phyloP scores from a whole-genome alignment of 176 grass and related monocot genomes.

The Chrysopogon serrulatus region DNA sequence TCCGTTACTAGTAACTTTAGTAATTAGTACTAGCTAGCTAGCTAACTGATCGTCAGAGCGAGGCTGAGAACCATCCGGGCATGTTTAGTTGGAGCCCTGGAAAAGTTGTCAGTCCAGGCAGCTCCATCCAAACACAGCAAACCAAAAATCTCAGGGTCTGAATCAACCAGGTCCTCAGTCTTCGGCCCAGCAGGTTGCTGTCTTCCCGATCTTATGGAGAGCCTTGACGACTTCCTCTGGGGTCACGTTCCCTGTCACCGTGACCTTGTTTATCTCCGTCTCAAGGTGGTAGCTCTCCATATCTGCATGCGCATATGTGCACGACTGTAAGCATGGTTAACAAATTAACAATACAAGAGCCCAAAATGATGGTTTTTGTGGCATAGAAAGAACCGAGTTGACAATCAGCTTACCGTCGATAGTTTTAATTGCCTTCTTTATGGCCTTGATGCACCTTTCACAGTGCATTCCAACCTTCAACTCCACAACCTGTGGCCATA shows the following conservation, averaged over 20 bases:
- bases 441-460: conserved; percentile 88
- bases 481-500: conserved; percentile 65
- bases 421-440: conserved; percentile 91
- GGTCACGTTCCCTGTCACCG: conserved; percentile 83
- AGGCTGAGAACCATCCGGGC: background rate
- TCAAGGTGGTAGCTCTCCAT: conserved; percentile 87
- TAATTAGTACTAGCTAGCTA: background rate
- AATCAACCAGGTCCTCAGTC: background rate
- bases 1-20: background rate
- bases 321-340: background rate
- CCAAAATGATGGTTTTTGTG: background rate
- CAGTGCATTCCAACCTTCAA: conserved; percentile 96
- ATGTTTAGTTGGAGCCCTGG: background rate
- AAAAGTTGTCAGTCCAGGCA: background rate
- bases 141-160: background rate
- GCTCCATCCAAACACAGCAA: background rate
- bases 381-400: background rate
- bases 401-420: conserved; percentile 50
- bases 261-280: conserved; percentile 79
- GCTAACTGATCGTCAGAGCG: background rate
- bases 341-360: background rate
- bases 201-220: conserved; percentile 95
- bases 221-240: conserved; percentile 73
- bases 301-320: conserved; percentile 41
- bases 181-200: conserved; percentile 48